Conservation (phyloP, 106 monocot species). For the Dendrobium chrysotoxum region DNA sequence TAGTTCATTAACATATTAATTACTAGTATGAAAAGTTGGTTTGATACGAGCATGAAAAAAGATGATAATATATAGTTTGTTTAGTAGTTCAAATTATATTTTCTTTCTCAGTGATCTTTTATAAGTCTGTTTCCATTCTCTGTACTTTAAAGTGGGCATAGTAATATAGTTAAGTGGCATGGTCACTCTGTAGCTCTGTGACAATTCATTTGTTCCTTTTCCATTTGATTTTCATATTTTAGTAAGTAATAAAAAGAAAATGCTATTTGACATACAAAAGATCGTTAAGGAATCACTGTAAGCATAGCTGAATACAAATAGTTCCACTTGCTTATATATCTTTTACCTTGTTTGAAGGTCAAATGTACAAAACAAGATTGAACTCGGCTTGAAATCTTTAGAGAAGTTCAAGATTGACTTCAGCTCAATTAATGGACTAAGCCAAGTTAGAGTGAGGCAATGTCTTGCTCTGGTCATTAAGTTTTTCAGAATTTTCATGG, state of each 20-base stretch:
- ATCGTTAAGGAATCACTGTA: background rate
- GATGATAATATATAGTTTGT: background rate
- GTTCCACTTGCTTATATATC: background rate
- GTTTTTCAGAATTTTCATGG: background rate
- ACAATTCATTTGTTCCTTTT: background rate
- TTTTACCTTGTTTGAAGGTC: background rate
- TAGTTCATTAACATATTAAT: background rate
- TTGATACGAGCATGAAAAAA: background rate
- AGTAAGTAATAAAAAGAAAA: background rate
- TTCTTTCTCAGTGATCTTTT: background rate
- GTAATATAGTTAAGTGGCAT: background rate
- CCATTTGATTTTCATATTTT: background rate
- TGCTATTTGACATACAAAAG: background rate
- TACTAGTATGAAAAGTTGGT: background rate
- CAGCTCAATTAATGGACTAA: background rate
- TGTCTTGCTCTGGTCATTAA: background rate
- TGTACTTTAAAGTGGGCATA: background rate
- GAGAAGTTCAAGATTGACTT: background rate
- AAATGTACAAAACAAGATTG: background rate
- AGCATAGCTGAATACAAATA: background rate
- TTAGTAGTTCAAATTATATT: background rate
- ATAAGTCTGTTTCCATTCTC: background rate
- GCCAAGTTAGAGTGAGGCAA: background rate
- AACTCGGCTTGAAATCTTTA: background rate
- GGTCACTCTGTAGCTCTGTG: background rate